Percentiles rank a stretch among this genome's conserved stretches.
Evolutionary conservation across 176 grass and related monocot species (phyloP).

Genomic region (Musa troglodytarum): DNA sequence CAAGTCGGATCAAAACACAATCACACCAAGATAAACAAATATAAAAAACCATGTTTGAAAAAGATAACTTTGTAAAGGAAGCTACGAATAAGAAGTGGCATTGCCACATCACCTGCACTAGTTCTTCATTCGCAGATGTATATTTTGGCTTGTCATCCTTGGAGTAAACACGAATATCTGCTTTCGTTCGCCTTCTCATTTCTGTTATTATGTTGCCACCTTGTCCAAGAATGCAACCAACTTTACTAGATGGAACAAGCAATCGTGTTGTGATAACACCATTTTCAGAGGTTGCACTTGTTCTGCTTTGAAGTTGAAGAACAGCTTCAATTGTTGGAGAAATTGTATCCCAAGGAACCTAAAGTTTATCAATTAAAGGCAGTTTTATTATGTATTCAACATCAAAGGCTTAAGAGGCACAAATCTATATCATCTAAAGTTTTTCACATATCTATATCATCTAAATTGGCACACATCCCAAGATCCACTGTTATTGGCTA

Average conservation of each 20-base stretch:
- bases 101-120: conserved; percentile 71
- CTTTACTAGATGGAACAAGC: conserved; percentile 87
- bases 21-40: no score
- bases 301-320: conserved; percentile 69
- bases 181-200: conserved; percentile 82
- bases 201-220: conserved; percentile 86
- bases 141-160: conserved; percentile 87
- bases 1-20: neutral
- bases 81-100: neutral
- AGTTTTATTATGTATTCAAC: neutral
- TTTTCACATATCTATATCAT: neutral
- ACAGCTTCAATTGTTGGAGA: conserved; percentile 89
- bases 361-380: conserved; percentile 14
- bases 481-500: conserved; percentile 7
- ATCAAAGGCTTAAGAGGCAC: neutral
- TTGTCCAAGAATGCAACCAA: conserved; percentile 93
- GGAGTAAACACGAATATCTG: conserved; percentile 83
- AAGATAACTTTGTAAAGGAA: neutral
- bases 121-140: conserved; percentile 73
- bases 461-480: neutral
- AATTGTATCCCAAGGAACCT: conserved; percentile 58
- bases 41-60: neutral
- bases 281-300: conserved; percentile 61
- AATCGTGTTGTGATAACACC: conserved; percentile 55
- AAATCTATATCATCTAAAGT: neutral